Evolutionary conservation across 768 basidiomycete genomes (phyloP), one percentile per base, ranked within the genome.

Genomic region (Amylocystis lapponica): DNA sequence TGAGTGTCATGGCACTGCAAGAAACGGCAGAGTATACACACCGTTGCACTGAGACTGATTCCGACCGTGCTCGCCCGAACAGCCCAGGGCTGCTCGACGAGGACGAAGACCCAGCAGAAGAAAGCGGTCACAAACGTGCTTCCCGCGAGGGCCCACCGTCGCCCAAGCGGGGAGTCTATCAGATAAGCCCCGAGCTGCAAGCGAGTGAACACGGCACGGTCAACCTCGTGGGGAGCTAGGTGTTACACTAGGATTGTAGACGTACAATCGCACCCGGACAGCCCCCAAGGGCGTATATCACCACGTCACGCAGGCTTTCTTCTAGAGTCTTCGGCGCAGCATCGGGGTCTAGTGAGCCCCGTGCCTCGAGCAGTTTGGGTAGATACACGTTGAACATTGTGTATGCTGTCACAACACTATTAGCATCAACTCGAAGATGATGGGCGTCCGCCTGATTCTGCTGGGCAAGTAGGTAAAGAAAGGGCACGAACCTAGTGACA

Each of bases 371-470:
- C 10, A 93, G 67, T 56, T 89, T 94, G 0, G 92, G 92, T 16
- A 93, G 72, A 57, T 79, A 95, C 21, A 92, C 88, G 57, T 94
- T 95, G 64, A 95, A 94, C 82, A 95, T 91, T 2, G 88, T 92
- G 55, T 81, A 91, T 0, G 79, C 86, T 87, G 25, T 25, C 13
- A 41, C 12, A 10, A 20, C 27, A 3, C n/a, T 27, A 26, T 38
- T 37, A 43, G 23, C 16, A 8, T 5, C 12, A n/a, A n/a, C n/a
- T n/a, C n/a, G n/a, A n/a, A n/a, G n/a, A n/a, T n/a, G n/a, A n/a
- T n/a, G n/a, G n/a, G n/a, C n/a, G n/a, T n/a, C n/a, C n/a, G n/a
- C n/a, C n/a, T n/a, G n/a, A n/a, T n/a, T n/a, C n/a, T n/a, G n/a
- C n/a, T n/a, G n/a, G n/a, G n/a, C n/a, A n/a, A n/a, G n/a, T n/a